Conservation (phyloP, 2,329 filamentous ascomycete genomes). For the Paecilomyces niveus region DNA sequence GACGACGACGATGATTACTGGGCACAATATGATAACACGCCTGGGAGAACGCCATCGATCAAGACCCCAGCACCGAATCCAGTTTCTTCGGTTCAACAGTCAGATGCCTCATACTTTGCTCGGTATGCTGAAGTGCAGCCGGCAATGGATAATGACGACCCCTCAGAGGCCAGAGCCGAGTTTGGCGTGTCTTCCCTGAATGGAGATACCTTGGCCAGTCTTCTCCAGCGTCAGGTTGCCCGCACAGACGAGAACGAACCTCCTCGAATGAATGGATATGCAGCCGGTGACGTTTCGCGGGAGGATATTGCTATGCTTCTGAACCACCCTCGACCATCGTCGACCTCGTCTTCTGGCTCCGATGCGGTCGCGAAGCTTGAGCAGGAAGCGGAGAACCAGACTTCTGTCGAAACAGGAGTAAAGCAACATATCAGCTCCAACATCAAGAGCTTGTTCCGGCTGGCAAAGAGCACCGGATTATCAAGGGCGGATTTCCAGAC, state of each 20-base stretch:
- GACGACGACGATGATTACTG: slow-evolving; percentile 59
- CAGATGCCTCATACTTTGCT: slow-evolving; percentile 55
- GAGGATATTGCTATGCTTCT: slow-evolving; percentile 22
- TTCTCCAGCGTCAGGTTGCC: slow-evolving; percentile 34
- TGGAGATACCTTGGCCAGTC: slow-evolving; percentile 42
- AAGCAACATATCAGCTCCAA: slow-evolving; percentile 58
- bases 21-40: slow-evolving; percentile 55
- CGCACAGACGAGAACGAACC: slow-evolving; percentile 11
- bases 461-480: slow-evolving; percentile 54
- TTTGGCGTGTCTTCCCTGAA: slow-evolving; percentile 47
- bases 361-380: slow-evolving; percentile 50
- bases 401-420: slow-evolving; percentile 53
- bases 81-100: slow-evolving; percentile 21
- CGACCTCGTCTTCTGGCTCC: slow-evolving; percentile 36
- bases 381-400: slow-evolving; percentile 43
- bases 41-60: slow-evolving; percentile 42
- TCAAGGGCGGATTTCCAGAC: slow-evolving; percentile 52
- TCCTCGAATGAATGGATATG: slow-evolving; percentile 16
- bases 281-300: slow-evolving; percentile 10
- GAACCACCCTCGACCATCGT: slow-evolving; percentile 37
- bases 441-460: slow-evolving; percentile 56
- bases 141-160: slow-evolving; percentile 57
- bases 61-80: slow-evolving; percentile 27
- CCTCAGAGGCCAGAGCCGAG: slow-evolving; percentile 45
- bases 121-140: slow-evolving; percentile 58